Percentiles rank a stretch among this genome's conserved stretches.
Evolutionary conservation across 768 basidiomycete genomes (phyloP).

Genomic region (Termitomyces sp.): DNA sequence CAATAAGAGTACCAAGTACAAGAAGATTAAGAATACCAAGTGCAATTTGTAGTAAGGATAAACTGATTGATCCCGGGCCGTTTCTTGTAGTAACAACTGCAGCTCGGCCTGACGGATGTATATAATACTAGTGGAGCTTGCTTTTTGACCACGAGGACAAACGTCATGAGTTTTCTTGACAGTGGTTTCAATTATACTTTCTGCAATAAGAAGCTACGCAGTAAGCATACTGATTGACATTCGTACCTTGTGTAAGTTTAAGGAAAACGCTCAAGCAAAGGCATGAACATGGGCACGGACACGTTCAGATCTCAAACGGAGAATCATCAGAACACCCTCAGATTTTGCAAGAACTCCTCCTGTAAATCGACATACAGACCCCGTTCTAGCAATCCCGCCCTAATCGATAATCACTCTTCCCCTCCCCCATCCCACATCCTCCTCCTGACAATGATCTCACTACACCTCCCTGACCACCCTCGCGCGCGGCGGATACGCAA

Average conservation of each 20-base stretch:
- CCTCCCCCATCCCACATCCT: too few relatives aligned
- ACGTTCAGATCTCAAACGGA: background rate
- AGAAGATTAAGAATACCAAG: too few relatives aligned
- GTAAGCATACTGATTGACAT: too few relatives aligned
- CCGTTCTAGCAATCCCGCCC: conserved; percentile 11
- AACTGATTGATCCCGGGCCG: background rate
- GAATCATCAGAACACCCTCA: conserved; percentile 6
- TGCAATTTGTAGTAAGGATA: too few relatives aligned
- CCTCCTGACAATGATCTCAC: too few relatives aligned
- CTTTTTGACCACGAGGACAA: too few relatives aligned
- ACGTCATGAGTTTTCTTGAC: background rate
- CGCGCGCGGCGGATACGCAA: too few relatives aligned
- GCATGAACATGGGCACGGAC: too few relatives aligned
- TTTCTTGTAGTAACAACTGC: background rate
- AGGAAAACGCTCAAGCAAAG: background rate
- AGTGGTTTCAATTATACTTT: background rate
- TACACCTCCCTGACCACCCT: too few relatives aligned
- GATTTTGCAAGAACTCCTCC: conserved; percentile 9
- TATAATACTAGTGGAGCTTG: background rate
- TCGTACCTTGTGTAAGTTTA: too few relatives aligned
- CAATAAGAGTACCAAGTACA: background rate
- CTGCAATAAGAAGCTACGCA: too few relatives aligned
- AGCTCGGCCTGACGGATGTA: background rate
- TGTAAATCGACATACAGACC: conserved; percentile 8
- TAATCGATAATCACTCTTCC: too few relatives aligned